Conservation (phyloP, 305 asterid genomes). For the Fraxinus sp. region DNA sequence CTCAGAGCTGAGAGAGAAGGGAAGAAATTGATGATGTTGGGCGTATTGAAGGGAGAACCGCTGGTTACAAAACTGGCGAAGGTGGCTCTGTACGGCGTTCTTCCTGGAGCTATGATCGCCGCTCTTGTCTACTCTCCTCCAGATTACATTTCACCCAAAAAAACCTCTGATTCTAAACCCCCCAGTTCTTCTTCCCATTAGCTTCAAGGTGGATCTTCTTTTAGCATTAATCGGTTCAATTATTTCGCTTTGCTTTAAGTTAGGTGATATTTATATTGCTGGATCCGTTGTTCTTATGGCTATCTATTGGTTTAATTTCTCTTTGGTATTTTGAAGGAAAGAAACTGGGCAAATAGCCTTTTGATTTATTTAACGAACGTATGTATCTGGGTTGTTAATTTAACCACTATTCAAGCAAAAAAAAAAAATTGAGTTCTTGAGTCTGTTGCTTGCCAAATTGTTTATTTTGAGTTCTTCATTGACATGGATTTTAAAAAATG, state of each 20-base stretch:
- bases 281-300: neutral
- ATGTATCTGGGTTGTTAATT: neutral
- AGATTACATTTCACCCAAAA: conserved; percentile 31
- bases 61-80: conserved; percentile 53
- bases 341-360: neutral
- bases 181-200: conserved; percentile 27
- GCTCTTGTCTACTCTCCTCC: conserved; percentile 62
- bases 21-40: conserved; percentile 31
- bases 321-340: neutral
- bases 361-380: neutral
- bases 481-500: neutral
- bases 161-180: conserved; percentile 18
- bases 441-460: neutral
- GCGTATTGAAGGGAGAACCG: conserved; percentile 52
- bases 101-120: conserved; percentile 57
- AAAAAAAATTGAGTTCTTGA: neutral
- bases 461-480: neutral
- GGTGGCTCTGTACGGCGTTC: conserved; percentile 43
- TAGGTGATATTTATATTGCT: conserved; percentile 6
- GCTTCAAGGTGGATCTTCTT: conserved; percentile 12
- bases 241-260: neutral
- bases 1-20: neutral
- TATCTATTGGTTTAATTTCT: neutral
- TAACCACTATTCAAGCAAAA: neutral
- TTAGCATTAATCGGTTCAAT: neutral